Base-by-base conservation (phyloP, 768 basidiomycete genomes). In the Amanita muscaria region DNA sequence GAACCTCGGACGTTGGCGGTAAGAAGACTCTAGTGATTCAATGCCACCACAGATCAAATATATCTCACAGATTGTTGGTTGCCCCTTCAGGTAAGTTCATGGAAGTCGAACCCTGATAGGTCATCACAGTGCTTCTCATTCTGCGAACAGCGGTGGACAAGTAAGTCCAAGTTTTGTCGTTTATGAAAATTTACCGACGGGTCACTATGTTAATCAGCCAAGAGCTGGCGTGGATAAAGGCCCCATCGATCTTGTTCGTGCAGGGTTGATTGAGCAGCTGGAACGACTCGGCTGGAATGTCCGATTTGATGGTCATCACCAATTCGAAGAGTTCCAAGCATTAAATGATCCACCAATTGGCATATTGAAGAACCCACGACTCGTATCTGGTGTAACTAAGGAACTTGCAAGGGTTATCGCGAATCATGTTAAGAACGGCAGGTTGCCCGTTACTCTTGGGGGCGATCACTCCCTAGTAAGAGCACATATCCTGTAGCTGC, bases 401-500 rank as follows among this genome's bases (percentile, higher is more conserved):
- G 75, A 81, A 34, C 83, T 98, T 29, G 80, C 87, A n/a, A 64
- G 73, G 27, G 79, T 66, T 24, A 85, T 98, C n/a, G 77, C 77
- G 10, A 73, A 58, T 2, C 87, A 92, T 62, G 80, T 78, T 19
- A 74, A 74, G 64, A 77, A 79, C 42, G 91, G 94, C 1, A 74
- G 80, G 55, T 68, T 99, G 18, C 87, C 92, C 7, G 68, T 99
- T 10, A 97, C 92, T 2, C 69, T 98, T 5, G 96, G 96, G 9
- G 96, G 96, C 10, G 96, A 99, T 58, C 96, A 99, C 64, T 93
- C 90, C 46, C 67, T 98, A 60, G 88, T 87, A 43, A 80, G 70
- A 34, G 25, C 9, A 37, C 7, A 24, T 39, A 38, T 42, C 48
- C 15, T 23, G 39, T 44, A 16, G 22, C 42, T 31, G 25, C 24